phyloP scores from a whole-genome alignment of 2,329 filamentous ascomycete species.

The Cryphonectria naterciae region DNA sequence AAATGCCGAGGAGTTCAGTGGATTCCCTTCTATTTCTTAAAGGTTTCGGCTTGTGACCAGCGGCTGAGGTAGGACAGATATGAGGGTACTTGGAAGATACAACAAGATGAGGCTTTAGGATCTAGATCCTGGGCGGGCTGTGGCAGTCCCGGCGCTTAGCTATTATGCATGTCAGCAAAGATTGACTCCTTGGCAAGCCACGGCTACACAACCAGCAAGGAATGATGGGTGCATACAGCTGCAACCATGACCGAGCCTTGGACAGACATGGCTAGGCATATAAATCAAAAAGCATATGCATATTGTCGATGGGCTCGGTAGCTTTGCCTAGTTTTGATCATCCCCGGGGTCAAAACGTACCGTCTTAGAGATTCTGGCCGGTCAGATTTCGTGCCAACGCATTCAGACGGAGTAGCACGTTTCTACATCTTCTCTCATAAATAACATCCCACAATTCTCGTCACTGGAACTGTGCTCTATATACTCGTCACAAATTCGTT shows the following conservation, averaged over 20 bases:
- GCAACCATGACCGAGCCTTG: not conserved
- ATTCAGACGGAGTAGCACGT: not conserved
- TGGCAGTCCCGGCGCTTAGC: not conserved
- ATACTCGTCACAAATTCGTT: not conserved
- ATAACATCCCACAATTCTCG: not conserved
- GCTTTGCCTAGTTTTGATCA: not conserved
- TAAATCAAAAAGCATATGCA: not conserved
- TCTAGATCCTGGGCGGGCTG: not conserved
- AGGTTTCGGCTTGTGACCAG: not conserved
- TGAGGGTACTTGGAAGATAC: not conserved
- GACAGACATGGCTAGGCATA: not conserved
- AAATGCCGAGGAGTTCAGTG: not conserved
- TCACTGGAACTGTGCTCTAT: too few species aligned
- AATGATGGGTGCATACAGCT: not conserved
- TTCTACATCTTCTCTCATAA: not conserved
- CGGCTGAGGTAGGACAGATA: not conserved
- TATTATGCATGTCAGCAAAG: conserved; percentile 3
- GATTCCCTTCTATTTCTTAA: conserved; percentile 2
- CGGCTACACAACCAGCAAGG: not conserved
- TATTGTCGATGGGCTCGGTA: not conserved
- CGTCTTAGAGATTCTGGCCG: not conserved
- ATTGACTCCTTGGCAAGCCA: conserved; percentile 1
- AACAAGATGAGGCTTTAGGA: not conserved
- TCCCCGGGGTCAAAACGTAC: not conserved
- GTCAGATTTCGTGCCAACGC: not conserved